Evolutionary conservation across 2,329 filamentous ascomycete species (phyloP).

Genomic region (Stenocarpella maydis): DNA sequence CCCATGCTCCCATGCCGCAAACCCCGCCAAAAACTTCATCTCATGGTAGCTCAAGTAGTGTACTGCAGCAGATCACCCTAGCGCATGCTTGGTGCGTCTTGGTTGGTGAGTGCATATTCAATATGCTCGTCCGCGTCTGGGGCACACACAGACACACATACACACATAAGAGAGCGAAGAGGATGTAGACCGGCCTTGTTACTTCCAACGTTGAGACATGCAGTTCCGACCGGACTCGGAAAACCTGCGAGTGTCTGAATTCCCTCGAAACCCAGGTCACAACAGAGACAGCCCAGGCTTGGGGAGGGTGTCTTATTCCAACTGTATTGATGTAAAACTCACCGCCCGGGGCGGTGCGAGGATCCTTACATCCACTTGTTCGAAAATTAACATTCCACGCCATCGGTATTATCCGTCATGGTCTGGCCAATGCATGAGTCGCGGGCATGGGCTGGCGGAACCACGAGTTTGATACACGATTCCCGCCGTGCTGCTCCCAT

Average conservation of each 20-base stretch:
- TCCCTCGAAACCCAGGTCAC: neutral
- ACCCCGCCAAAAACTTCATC: constrained; percentile 18
- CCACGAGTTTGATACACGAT: constrained; percentile 1
- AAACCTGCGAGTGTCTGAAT: neutral
- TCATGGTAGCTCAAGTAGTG: neutral
- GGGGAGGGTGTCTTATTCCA: neutral
- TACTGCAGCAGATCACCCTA: constrained; percentile 7
- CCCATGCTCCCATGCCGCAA: neutral
- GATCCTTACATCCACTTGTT: constrained; percentile 19
- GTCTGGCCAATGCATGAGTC: constrained; percentile 10
- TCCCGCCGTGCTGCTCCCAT: constrained; percentile 12
- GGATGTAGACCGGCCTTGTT: constrained; percentile 10
- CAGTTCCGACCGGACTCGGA: constrained; percentile 10
- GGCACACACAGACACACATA: neutral
- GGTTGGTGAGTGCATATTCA: neutral
- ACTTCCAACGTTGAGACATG: constrained; percentile 15
- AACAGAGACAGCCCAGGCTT: constrained; percentile 2
- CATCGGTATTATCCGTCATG: constrained; percentile 12
- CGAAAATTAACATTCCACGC: neutral
- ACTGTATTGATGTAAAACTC: constrained; percentile 7
- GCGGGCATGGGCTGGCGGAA: neutral
- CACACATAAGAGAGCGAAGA: neutral
- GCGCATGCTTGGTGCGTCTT: constrained; percentile 14
- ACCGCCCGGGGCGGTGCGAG: constrained; percentile 7
- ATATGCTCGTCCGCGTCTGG: constrained; percentile 2